Base-by-base conservation (phyloP, 2,329 filamentous ascomycete genomes). In the Aspergillus alliaceus region DNA sequence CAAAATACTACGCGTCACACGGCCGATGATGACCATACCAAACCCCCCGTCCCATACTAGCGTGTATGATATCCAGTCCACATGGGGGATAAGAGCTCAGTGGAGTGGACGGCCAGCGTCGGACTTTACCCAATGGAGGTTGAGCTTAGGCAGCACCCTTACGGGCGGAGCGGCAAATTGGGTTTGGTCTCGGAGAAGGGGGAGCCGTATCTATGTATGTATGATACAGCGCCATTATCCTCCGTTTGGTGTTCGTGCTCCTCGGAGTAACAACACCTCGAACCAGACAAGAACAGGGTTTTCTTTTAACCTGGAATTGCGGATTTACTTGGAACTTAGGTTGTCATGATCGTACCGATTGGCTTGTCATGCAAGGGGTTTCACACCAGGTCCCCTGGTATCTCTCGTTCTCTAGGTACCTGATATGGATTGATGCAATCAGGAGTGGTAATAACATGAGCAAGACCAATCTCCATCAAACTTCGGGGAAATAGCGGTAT, bases 101-200 rank as follows among this genome's bases (percentile, higher is more conserved):
- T 47, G 44, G 44, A 31, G 44, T 47, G 44, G 37, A 44, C 25
- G 50, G 37, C 50, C 50, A 44, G 50, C 7, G 27, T 53, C 50
- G 50, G 37, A 37, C 22, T 31, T 51, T 42, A 48, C 35, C 50
- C 37, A 44, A 52, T 32, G n/a, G 37, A 53, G 50, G 22, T 47
- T 6, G 44, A 44, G 35, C 37, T 24, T 53, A 53, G 50, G 50
- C 50, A 53, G 20, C 50, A 32, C n/a, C 27, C 44, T 48, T 47
- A 53, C 50, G 50, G 37, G 50, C 50, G 50, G 50, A 53, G 50
- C 50, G 37, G 50, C 50, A 27, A 53, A 15, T 35, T 37, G 29
- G 8, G 29, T 50, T 14, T 44, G 12, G 40, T 40, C 31, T 50
- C 47, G 24, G 47, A 37, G 15, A 32, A 27, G 34, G 20, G 27